These are phyloP conservation scores for Citrus medica DNA, from an alignment of 345 rosid genomes.

Conservation along the genomic window DNA sequence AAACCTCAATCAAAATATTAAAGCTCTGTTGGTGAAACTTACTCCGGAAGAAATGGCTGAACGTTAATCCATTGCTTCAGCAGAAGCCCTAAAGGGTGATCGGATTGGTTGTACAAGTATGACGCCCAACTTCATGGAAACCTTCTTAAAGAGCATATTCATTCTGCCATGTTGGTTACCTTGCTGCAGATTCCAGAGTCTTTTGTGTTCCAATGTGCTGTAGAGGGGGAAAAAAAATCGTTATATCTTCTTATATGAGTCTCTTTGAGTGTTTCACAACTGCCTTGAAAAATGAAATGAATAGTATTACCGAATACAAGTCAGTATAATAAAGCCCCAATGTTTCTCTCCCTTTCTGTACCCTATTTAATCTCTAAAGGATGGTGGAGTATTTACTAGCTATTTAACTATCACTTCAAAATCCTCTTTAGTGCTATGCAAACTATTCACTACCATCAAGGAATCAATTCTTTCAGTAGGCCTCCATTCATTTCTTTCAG, in stretches of 20 bases:
- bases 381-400: neutral
- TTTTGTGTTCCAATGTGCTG: neutral
- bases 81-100: neutral
- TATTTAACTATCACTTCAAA: neutral
- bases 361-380: neutral
- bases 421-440: neutral
- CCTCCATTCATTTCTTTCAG: neutral
- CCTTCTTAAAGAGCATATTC: neutral
- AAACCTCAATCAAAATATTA: constrained; percentile 34
- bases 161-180: neutral
- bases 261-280: neutral
- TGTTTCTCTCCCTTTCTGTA: neutral
- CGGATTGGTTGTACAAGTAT: neutral
- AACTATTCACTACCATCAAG: neutral
- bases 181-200: neutral
- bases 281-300: neutral
- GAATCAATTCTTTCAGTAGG: neutral
- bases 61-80: neutral
- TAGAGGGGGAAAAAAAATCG: too few species aligned
- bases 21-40: constrained; percentile 2
- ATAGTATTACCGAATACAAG: neutral
- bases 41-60: neutral
- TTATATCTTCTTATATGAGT: neutral
- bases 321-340: neutral
- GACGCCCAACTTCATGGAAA: constrained; percentile 44